Evolutionary conservation across 2,329 filamentous ascomycete species (phyloP).

Genomic region (Neopestalotiopsis clavispora): DNA sequence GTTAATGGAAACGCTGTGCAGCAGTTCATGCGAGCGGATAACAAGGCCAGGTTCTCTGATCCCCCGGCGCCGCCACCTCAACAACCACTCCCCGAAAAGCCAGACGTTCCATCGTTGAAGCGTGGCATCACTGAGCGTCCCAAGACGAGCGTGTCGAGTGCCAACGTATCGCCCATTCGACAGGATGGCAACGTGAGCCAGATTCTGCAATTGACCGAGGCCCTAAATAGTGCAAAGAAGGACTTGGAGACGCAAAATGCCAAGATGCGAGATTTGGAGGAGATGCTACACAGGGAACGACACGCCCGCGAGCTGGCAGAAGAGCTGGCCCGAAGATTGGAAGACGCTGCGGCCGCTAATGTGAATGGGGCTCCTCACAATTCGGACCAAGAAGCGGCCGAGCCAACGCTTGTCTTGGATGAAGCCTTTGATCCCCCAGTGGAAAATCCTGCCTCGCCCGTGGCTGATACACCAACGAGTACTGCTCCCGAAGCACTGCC

Average conservation of each 20-base stretch:
- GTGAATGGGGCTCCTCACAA: constrained; percentile 43
- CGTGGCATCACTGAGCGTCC: constrained; percentile 77
- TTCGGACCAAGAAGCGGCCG: constrained; percentile 33
- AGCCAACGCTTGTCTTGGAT: constrained; percentile 43
- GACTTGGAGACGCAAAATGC: constrained; percentile 85
- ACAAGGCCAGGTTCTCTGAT: constrained; percentile 86
- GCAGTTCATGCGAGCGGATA: constrained; percentile 67
- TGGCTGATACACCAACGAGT: constrained; percentile 24
- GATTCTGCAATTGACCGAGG: constrained; percentile 83
- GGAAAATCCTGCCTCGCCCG: constrained; percentile 33
- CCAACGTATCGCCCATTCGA: constrained; percentile 60
- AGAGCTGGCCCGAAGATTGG: constrained; percentile 74
- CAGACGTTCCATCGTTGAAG: constrained; percentile 77
- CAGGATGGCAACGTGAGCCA: constrained; percentile 67
- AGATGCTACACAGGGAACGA: constrained; percentile 77
- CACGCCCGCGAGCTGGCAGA: constrained; percentile 84
- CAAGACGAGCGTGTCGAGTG: constrained; percentile 55
- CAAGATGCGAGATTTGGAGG: constrained; percentile 81
- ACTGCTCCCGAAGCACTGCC: constrained; percentile 28
- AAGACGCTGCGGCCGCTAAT: constrained; percentile 54
- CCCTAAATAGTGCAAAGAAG: constrained; percentile 80
- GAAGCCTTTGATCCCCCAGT: constrained; percentile 51
- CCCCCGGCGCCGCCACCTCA: constrained; percentile 93
- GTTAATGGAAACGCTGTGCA: constrained; percentile 56
- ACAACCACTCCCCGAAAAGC: constrained; percentile 91